A percentile compares a stretch with the other conserved stretches of the same genome.
Conservation (phyloP, 768 basidiomycete genomes). For the Kwoniella bestiolae region DNA sequence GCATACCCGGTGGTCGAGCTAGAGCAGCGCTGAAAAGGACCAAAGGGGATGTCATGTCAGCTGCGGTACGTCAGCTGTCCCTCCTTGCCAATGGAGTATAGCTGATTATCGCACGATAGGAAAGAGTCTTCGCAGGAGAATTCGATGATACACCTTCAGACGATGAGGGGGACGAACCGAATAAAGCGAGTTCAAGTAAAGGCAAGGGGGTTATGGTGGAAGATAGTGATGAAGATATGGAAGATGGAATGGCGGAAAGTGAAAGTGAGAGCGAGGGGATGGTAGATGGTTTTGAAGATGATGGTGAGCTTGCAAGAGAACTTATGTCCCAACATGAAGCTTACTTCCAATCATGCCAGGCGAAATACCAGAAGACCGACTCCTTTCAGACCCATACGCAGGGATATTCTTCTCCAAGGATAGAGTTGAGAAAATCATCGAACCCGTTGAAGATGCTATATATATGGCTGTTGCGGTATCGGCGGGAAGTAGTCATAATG, state of each 20-base stretch:
- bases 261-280: constrained; percentile 41
- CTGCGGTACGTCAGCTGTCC: constrained; percentile 64
- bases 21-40: constrained; percentile 77
- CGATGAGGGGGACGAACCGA: constrained; percentile 53
- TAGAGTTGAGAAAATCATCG: constrained; percentile 85
- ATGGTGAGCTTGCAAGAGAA: constrained; percentile 61
- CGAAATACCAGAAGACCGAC: constrained; percentile 51
- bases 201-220: not conserved
- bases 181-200: not conserved
- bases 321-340: not conserved
- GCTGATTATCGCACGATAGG: constrained; percentile 28
- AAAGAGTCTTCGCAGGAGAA: constrained; percentile 63
- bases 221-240: constrained; percentile 6
- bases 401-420: constrained; percentile 96
- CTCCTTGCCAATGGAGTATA: not conserved
- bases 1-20: constrained; percentile 79
- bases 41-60: constrained; percentile 84
- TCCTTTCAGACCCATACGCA: constrained; percentile 84
- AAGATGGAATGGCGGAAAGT: constrained; percentile 55
- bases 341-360: not conserved
- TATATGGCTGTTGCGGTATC: constrained; percentile 60
- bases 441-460: constrained; percentile 81
- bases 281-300: constrained; percentile 52
- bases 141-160: constrained; percentile 71
- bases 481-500: constrained; percentile 44